Conservation (phyloP, 345 rosid genomes). For the Eucalyptus grandis region DNA sequence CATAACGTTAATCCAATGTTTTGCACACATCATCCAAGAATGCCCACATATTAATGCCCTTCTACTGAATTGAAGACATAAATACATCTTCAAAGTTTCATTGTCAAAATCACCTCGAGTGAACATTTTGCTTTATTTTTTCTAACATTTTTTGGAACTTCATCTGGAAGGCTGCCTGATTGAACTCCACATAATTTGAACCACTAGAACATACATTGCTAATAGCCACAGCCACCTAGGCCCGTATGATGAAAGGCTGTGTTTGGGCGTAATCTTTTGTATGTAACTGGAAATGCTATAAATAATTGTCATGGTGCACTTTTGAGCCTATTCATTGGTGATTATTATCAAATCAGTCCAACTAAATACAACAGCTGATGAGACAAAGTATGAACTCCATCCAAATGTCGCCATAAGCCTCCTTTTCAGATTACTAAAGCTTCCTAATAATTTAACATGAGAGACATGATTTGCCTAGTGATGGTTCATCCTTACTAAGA, state of each 20-base stretch:
- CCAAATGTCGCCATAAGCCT: not conserved
- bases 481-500: not conserved
- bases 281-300: not conserved
- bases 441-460: not conserved
- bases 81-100: not conserved
- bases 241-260: not conserved
- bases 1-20: not conserved
- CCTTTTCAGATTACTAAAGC: not conserved
- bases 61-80: not conserved
- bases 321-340: not conserved
- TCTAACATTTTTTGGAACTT: not conserved
- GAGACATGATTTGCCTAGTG: not conserved
- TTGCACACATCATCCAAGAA: not conserved
- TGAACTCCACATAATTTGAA: not conserved
- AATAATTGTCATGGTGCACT: not conserved
- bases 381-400: not conserved
- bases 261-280: not conserved
- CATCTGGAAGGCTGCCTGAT: not conserved
- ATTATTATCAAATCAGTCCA: not conserved
- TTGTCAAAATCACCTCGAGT: not conserved
- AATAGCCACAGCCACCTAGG: not conserved
- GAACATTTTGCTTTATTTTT: not conserved
- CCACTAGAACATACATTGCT: not conserved
- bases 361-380: not conserved
- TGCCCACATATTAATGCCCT: not conserved